Evolutionary conservation across 139 green algal genomes (phyloP).

Genomic region (Mychonastes homosphaera): DNA sequence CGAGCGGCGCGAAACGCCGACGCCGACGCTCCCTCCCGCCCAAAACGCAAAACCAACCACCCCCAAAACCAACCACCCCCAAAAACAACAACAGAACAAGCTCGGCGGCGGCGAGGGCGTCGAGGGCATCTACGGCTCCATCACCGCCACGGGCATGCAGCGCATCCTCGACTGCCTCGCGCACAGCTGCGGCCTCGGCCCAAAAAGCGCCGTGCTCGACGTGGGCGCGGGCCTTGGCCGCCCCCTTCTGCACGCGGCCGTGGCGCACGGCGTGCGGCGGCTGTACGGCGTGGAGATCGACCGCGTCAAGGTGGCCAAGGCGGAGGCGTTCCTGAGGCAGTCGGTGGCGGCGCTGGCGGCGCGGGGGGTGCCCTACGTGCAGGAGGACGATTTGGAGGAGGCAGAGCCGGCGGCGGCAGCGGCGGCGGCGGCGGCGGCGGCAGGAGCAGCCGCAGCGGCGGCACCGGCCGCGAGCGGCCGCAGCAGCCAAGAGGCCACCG

Average conservation of each 20-base stretch:
- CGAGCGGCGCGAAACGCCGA: too few relatives aligned
- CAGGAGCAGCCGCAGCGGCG: slow-evolving; percentile 1
- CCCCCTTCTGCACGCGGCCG: slow-evolving; percentile 68
- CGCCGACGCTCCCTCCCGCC: too few relatives aligned
- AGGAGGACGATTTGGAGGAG: background rate
- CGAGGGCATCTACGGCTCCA: slow-evolving; percentile 82
- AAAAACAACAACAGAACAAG: too few relatives aligned
- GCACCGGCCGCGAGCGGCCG: background rate
- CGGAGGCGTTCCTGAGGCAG: slow-evolving; percentile 50
- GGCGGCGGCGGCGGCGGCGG: background rate
- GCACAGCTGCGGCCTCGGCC: slow-evolving; percentile 45
- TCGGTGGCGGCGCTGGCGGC: slow-evolving; percentile 26
- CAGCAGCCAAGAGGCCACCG: background rate
- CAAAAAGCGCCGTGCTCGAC: slow-evolving; percentile 60
- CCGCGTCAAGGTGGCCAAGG: slow-evolving; percentile 76
- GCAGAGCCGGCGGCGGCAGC: too few relatives aligned
- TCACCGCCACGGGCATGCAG: slow-evolving; percentile 64
- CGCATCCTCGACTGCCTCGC: slow-evolving; percentile 56
- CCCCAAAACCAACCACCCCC: too few relatives aligned
- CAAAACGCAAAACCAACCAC: too few relatives aligned
- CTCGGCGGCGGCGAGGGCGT: slow-evolving; percentile 83
- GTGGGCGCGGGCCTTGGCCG: slow-evolving; percentile 78
- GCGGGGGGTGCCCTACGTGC: slow-evolving; percentile 5
- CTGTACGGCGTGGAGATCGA: slow-evolving; percentile 72
- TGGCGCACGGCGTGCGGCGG: slow-evolving; percentile 30